Conservation (phyloP, 2,329 filamentous ascomycete species). For the Colletotrichum sojae region DNA sequence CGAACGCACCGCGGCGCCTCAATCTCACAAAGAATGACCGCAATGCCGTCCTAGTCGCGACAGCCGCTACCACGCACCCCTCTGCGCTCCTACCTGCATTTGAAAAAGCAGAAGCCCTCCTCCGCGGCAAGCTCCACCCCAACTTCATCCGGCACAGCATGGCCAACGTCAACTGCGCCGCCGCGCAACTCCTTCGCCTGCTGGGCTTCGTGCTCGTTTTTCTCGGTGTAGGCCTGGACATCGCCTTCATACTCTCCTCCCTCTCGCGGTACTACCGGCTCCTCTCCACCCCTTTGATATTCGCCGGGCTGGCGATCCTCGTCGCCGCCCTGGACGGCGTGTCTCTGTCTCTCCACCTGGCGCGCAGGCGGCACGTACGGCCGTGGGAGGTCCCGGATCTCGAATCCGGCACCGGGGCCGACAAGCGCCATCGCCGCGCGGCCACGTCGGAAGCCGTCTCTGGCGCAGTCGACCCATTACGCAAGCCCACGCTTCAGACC, state of each 20-base stretch:
- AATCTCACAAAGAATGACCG: constrained; percentile 56
- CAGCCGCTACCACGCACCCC: constrained; percentile 60
- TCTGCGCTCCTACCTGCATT: constrained; percentile 58
- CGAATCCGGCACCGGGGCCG: constrained; percentile 48
- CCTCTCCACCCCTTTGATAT: constrained; percentile 51
- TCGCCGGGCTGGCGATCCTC: constrained; percentile 51
- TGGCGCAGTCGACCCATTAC: constrained; percentile 43
- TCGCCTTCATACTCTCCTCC: constrained; percentile 51
- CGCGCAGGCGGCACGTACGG: constrained; percentile 51
- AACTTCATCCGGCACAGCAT: constrained; percentile 56
- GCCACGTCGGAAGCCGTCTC: constrained; percentile 35
- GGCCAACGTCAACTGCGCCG: constrained; percentile 54
- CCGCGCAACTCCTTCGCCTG: constrained; percentile 48
- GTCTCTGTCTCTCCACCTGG: constrained; percentile 52
- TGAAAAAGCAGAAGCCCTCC: constrained; percentile 52
- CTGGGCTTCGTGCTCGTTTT: constrained; percentile 44
- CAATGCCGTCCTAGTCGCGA: constrained; percentile 54
- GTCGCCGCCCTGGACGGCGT: constrained; percentile 54
- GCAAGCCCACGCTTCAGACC: constrained; percentile 43
- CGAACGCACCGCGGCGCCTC: constrained; percentile 52
- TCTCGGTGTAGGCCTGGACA: constrained; percentile 48
- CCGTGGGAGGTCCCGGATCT: constrained; percentile 56
- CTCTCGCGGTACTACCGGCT: constrained; percentile 47
- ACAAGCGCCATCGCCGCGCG: constrained; percentile 36
- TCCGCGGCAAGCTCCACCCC: constrained; percentile 56